These are phyloP conservation scores for Xerocomus brunneocitrinus DNA, from an alignment of 768 basidiomycete genomes.

Conservation along the genomic window DNA sequence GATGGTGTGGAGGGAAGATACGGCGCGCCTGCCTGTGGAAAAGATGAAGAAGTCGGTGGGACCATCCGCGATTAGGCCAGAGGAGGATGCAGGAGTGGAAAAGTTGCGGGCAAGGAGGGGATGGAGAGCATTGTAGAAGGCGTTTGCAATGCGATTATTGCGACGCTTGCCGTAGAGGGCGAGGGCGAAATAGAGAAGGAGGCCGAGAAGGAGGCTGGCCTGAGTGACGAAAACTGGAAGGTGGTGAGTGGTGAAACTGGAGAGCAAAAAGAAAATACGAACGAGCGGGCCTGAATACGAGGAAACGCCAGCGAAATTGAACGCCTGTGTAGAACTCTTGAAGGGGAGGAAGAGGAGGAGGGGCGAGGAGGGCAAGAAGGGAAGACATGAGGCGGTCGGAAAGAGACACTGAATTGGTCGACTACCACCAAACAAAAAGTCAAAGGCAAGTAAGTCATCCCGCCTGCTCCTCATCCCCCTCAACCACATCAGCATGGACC, in stretches of 20 bases:
- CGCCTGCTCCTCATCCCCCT: neutral
- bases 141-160: slow-evolving; percentile 58
- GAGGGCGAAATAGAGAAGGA: slow-evolving; percentile 54
- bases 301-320: slow-evolving; percentile 66
- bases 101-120: slow-evolving; percentile 68
- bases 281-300: slow-evolving; percentile 79
- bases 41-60: slow-evolving; percentile 79
- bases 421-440: slow-evolving; percentile 13
- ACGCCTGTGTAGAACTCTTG: slow-evolving; percentile 65
- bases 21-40: slow-evolving; percentile 78
- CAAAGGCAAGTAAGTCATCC: slow-evolving; percentile 12
- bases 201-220: slow-evolving; percentile 44
- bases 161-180: slow-evolving; percentile 55
- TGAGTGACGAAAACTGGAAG: slow-evolving; percentile 62
- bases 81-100: slow-evolving; percentile 52
- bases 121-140: slow-evolving; percentile 61
- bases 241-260: neutral
- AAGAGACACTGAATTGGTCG: neutral
- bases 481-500: slow-evolving; percentile 21
- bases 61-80: slow-evolving; percentile 60
- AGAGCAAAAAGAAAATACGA: slow-evolving; percentile 22
- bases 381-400: slow-evolving; percentile 14
- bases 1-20: slow-evolving; percentile 75
- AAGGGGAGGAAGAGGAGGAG: slow-evolving; percentile 8
- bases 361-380: slow-evolving; percentile 12